Evolutionary conservation across 2,329 filamentous ascomycete species (phyloP).

Genomic region (Geosmithia putterillii): DNA sequence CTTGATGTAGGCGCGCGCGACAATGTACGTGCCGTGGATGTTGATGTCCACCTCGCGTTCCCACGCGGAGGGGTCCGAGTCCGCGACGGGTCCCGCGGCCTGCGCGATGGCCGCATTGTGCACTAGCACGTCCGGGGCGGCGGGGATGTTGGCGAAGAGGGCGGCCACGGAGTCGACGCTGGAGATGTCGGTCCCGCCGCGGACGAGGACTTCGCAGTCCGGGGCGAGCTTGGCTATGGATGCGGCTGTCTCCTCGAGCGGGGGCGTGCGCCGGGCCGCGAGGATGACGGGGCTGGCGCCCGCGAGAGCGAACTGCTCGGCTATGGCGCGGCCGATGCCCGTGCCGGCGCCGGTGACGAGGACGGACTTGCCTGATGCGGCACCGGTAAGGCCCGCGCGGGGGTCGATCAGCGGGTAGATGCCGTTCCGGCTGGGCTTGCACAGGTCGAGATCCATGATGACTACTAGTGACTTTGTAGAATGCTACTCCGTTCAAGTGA

Average conservation of each 20-base stretch:
- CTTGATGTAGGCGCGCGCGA: slow-evolving; percentile 10
- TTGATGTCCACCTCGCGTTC: background rate
- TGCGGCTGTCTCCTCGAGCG: slow-evolving; percentile 12
- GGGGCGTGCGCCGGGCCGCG: slow-evolving; percentile 18
- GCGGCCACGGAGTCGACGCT: background rate
- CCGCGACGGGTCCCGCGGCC: slow-evolving; percentile 7
- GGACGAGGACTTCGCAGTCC: slow-evolving; percentile 23
- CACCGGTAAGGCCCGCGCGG: too few relatives aligned
- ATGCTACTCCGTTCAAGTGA: too few relatives aligned
- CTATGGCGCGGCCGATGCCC: slow-evolving; percentile 52
- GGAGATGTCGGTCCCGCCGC: slow-evolving; percentile 14
- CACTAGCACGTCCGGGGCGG: slow-evolving; percentile 17
- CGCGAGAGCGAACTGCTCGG: slow-evolving; percentile 37
- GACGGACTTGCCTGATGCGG: slow-evolving; percentile 25
- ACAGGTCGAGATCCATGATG: too few relatives aligned
- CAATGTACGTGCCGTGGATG: slow-evolving; percentile 6
- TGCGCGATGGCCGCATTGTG: too few relatives aligned
- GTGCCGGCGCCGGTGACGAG: slow-evolving; percentile 52
- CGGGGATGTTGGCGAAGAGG: slow-evolving; percentile 3
- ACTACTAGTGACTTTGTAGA: too few relatives aligned
- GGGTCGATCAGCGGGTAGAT: too few relatives aligned
- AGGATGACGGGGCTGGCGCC: slow-evolving; percentile 22
- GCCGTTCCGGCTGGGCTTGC: too few relatives aligned
- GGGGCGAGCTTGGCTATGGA: slow-evolving; percentile 14
- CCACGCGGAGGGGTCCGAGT: background rate